These are phyloP conservation scores for Biscogniauxia marginata DNA, from an alignment of 2,329 filamentous ascomycete genomes.

Conservation along the genomic window DNA sequence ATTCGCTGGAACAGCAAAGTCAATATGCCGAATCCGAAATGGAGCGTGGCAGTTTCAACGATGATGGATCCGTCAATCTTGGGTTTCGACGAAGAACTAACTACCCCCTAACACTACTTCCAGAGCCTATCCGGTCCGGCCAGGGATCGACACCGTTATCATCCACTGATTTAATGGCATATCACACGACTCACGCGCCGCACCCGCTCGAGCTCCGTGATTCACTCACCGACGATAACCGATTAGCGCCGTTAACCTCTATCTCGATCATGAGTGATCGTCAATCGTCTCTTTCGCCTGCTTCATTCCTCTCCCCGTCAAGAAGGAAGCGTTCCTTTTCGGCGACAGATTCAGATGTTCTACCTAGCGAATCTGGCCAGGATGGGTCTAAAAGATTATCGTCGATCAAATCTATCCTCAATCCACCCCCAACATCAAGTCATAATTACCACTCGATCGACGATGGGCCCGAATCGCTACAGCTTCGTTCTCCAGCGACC, in stretches of 20 bases:
- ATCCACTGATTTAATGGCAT: constrained; percentile 48
- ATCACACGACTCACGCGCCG: constrained; percentile 46
- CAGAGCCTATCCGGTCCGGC: constrained; percentile 44
- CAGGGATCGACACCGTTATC: constrained; percentile 45
- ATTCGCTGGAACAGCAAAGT: constrained; percentile 45
- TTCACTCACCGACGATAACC: constrained; percentile 55
- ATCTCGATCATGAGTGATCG: constrained; percentile 46
- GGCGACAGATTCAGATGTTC: constrained; percentile 52
- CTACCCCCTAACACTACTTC: constrained; percentile 46
- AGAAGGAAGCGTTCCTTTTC: constrained; percentile 72
- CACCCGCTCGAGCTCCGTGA: constrained; percentile 40
- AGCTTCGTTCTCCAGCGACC: constrained; percentile 44
- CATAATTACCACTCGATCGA: constrained; percentile 28
- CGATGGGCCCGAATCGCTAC: constrained; percentile 40
- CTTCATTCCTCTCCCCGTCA: constrained; percentile 57
- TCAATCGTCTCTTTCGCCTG: constrained; percentile 59
- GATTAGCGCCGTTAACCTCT: constrained; percentile 55
- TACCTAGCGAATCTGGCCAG: constrained; percentile 38
- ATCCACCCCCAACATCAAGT: constrained; percentile 44
- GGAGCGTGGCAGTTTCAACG: constrained; percentile 58
- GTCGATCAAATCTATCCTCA: constrained; percentile 75
- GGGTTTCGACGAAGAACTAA: constrained; percentile 52
- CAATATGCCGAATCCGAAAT: constrained; percentile 36
- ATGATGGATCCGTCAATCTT: constrained; percentile 64
- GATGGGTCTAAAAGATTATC: constrained; percentile 62